phyloP scores from a whole-genome alignment of 2,329 filamentous ascomycete genomes.

The Curvularia sp. region DNA sequence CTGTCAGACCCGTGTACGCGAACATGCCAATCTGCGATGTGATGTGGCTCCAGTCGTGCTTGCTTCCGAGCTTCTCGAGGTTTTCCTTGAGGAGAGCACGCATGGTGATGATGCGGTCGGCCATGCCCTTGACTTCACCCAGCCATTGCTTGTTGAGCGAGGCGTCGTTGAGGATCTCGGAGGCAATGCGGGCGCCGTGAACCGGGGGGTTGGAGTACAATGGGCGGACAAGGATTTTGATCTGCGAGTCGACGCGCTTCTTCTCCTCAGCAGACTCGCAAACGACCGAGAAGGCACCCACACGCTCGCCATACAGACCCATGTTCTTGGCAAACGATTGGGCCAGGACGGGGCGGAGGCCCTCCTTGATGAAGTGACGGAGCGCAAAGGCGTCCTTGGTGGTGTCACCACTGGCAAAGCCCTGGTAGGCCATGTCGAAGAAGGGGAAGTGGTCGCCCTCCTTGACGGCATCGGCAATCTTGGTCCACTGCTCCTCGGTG shows the following conservation, averaged over 20 bases:
- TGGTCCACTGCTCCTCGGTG: slow-evolving; percentile 87
- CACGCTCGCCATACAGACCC: slow-evolving; percentile 98
- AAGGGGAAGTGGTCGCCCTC: slow-evolving; percentile 88
- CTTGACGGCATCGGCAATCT: slow-evolving; percentile 88
- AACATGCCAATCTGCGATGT: slow-evolving; percentile 98
- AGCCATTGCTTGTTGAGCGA: slow-evolving; percentile 93
- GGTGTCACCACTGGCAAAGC: slow-evolving; percentile 91
- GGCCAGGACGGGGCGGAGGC: slow-evolving; percentile 84
- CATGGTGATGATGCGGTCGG: slow-evolving; percentile 99
- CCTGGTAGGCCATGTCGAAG: slow-evolving; percentile 99
- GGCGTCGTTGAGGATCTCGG: slow-evolving; percentile 86
- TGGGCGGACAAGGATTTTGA: slow-evolving; percentile 97
- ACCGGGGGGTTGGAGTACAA: slow-evolving; percentile 98
- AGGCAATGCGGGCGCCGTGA: slow-evolving; percentile 93
- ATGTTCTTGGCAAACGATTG: slow-evolving; percentile 99
- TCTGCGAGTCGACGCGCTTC: slow-evolving; percentile 93
- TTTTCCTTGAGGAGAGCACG: slow-evolving; percentile 92
- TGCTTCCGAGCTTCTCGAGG: slow-evolving; percentile 91
- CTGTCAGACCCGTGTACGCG: slow-evolving; percentile 90
- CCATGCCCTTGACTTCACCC: slow-evolving; percentile 96
- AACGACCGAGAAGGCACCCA: slow-evolving; percentile 94
- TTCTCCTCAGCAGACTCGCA: slow-evolving; percentile 86
- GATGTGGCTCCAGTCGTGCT: slow-evolving; percentile 99
- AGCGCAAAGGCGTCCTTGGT: slow-evolving; percentile 93
- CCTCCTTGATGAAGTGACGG: slow-evolving; percentile 90